Base-by-base conservation (phyloP, 2,329 filamentous ascomycete species). In the Arthrinium puccinioides region DNA sequence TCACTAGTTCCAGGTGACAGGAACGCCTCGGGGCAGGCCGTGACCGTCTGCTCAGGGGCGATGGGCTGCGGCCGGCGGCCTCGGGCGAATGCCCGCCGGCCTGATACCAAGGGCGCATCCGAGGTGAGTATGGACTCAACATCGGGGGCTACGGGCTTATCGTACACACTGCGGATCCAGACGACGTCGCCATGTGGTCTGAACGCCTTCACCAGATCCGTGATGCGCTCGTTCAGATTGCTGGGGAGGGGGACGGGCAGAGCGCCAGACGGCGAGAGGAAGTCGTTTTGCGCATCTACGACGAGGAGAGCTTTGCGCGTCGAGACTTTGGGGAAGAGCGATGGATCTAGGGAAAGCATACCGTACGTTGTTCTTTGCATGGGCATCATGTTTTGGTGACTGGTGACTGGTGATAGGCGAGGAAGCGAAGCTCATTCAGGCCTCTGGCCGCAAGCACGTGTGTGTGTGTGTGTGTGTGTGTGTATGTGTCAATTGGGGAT, bases 261-360 rank as follows among this genome's bases (percentile, higher is more conserved):
- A 19, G 79, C 74, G 38, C 85, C 84, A 35, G 77, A 70, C 2
- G 75, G 63, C 6, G 77, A 70, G 40, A 94, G 64, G 52, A 97
- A 95, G 57, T 96, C 90, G 51, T 94, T 87, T 55, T 97, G 92
- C 24, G 94, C 76, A 52, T 95, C 90, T 45, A 96, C 72, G 14
- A 94, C 66, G 15, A 97, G 67, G 29, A 98, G 70, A 1, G 87
- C 90, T 61, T 75, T 76, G 36, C 78, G 70, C 8, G 76, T 76
- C 21, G 61, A 65, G 36, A 82, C 60, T 33, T 72, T 62, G 9
- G 78, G 78, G 15, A 82, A 63, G 24, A 67, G 63, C 31, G 70
- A 58, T 26, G 67, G 61, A 48, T 79, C 72, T 55, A 81, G 76
- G 43, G 71, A 56, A 52, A 81, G 76, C 63, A 76, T 75, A n/a